Evolutionary conservation across 805 yeast genomes (phyloP), one percentile per base, ranked within the genome.

Genomic region (Starmerella powellii): DNA sequence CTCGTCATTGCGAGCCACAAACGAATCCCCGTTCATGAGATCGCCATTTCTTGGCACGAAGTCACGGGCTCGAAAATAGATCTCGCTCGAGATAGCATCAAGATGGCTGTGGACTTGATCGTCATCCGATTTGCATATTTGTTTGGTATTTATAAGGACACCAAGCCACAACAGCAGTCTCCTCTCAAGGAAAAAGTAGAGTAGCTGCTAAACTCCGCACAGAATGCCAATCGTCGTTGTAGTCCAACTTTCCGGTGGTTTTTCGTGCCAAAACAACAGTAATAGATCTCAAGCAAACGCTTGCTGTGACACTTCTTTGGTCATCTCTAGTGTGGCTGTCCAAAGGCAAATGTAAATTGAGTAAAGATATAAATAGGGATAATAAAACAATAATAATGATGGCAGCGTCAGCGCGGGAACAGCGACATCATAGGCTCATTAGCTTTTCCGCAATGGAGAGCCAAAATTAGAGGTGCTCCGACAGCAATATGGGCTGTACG

Each of bases 41-140:
- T 87, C 16, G 76, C 95, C 8, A 84, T 91, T 31, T 80, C 80
- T 46, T 91, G 98, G 98, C 95, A 86, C 62, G 98, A 91, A 62
- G 91, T 91, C 34, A 93, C 74, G 53, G 98, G 98, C 0, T 82
- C 94, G 33, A 91, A 91, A 62, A 80, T 91, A 62, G 95, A 80
- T 55, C 68, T 91, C 45, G 95, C 96, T 8, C 71, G 81, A 50
- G 98, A 88, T 61, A 78, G 88, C 42, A 74, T 91, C 46, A 76
- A 72, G 45, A 91, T 91, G 98, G 97, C 97, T 13, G 72, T 83
- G 34, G 98, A 91, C 59, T 67, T 91, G 61, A 82, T 91, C 31
- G 86, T 85, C 16, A 88, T 93, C 33, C 71, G 98, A 53, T 61
- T 85, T 63, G 95, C 96, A 4, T 91, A 88, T 58, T 51, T 84